Conservation (phyloP, 108 stramenopile species). For the Nitzschia inconspicua region DNA sequence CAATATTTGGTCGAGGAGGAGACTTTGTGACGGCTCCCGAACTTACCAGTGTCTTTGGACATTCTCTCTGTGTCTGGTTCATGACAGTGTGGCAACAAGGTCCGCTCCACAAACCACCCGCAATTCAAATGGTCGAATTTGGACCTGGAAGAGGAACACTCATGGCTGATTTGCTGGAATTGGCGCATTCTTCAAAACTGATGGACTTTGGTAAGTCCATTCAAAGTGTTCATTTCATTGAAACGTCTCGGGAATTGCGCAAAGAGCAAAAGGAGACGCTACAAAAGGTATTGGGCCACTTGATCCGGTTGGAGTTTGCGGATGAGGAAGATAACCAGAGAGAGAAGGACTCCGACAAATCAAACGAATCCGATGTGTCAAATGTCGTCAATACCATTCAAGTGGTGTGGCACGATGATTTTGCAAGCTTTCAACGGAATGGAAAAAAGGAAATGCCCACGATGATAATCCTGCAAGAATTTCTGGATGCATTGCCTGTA, state of each 20-base stretch:
- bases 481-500: conserved; percentile 94
- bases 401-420: conserved; percentile 73
- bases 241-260: conserved; percentile 78
- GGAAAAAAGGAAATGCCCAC: conserved; percentile 34
- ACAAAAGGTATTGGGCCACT: conserved; percentile 28
- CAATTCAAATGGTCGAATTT: conserved; percentile 86
- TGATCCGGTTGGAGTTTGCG: conserved; percentile 24
- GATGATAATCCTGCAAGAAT: conserved; percentile 86
- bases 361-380: conserved; percentile 5
- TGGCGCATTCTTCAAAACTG: conserved; percentile 37
- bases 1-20: conserved; percentile 80
- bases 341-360: not conserved
- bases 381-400: conserved; percentile 28
- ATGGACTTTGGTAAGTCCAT: conserved; percentile 32
- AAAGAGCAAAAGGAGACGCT: conserved; percentile 72
- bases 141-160: conserved; percentile 98
- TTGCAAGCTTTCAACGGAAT: conserved; percentile 44
- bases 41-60: conserved; percentile 95
- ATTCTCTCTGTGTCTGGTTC: conserved; percentile 92
- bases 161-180: conserved; percentile 85
- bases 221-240: conserved; percentile 80
- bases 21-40: conserved; percentile 99
- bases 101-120: conserved; percentile 36
- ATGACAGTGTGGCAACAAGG: conserved; percentile 72
- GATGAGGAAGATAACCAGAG: not conserved